Evolutionary conservation across 2,329 filamentous ascomycete genomes (phyloP).

Genomic region (Septoria linicola): DNA sequence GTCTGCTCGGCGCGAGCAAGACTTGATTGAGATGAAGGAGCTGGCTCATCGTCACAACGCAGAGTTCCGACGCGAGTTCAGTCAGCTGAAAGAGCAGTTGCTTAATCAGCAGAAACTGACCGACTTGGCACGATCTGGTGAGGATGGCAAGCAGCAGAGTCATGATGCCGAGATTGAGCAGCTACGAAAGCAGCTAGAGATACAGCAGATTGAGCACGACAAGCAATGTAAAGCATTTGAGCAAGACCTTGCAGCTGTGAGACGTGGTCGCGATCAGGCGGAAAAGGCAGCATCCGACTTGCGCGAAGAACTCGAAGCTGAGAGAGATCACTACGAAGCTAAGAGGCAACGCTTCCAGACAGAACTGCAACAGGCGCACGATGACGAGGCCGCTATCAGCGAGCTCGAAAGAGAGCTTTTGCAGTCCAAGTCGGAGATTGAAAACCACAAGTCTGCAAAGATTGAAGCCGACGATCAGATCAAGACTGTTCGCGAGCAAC

Average conservation of each 20-base stretch:
- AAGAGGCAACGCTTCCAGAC: constrained; percentile 26
- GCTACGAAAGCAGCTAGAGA: constrained; percentile 25
- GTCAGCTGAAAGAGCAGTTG: constrained; percentile 27
- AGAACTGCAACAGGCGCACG: constrained; percentile 25
- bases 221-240: constrained; percentile 23
- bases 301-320: constrained; percentile 30
- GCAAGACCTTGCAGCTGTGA: constrained; percentile 28
- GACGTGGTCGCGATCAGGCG: constrained; percentile 25
- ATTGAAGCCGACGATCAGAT: constrained; percentile 21
- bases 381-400: constrained; percentile 21
- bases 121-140: constrained; percentile 15
- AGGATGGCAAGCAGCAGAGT: constrained; percentile 13
- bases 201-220: constrained; percentile 19
- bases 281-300: constrained; percentile 24
- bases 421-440: constrained; percentile 25
- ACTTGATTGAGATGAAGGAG: constrained; percentile 29
- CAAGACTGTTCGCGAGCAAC: constrained; percentile 17
- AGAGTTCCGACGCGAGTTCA: constrained; percentile 27
- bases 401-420: constrained; percentile 28
- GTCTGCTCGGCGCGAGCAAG: constrained; percentile 26
- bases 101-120: constrained; percentile 20
- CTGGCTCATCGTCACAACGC: constrained; percentile 28
- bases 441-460: constrained; percentile 20
- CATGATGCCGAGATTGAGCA: constrained; percentile 25
- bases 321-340: constrained; percentile 24